phyloP scores from a whole-genome alignment of 78 protist species.

The Neovahlkampfia damariscottae region DNA sequence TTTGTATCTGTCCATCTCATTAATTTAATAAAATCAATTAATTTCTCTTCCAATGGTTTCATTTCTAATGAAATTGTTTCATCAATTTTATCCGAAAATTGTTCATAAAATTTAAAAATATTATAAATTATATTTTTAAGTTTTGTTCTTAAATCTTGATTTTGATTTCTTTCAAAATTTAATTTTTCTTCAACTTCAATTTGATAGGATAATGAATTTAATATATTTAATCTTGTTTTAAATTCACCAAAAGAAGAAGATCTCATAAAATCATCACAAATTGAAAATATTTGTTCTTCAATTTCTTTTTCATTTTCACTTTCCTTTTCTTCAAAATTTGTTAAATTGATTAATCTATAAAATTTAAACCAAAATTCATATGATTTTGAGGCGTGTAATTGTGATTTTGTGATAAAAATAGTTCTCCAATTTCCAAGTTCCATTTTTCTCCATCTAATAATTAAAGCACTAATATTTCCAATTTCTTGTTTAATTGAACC shows the following conservation, averaged over 20 bases:
- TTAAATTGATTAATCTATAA: not conserved
- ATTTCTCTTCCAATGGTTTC: slow-evolving; percentile 1
- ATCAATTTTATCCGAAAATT: not conserved
- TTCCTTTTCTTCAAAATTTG: not conserved
- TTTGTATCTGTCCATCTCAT: not conserved
- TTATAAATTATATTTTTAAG: not conserved
- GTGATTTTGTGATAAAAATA: not conserved
- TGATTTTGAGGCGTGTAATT: not conserved
- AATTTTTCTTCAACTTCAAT: not conserved
- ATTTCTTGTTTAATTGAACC: not conserved
- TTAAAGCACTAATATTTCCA: not conserved
- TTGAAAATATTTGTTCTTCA: not conserved
- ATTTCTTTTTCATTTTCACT: not conserved
- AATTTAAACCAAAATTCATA: not conserved
- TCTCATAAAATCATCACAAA: not conserved
- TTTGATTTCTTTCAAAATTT: not conserved
- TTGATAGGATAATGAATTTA: not conserved
- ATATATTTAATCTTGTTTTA: not conserved
- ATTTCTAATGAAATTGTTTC: not conserved
- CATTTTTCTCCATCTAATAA: not conserved
- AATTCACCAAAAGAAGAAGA: not conserved
- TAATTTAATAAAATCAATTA: not conserved
- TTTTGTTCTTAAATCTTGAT: not conserved
- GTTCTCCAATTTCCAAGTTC: not conserved
- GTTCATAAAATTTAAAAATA: not conserved